Evolutionary conservation across 495 filamentous ascomycete species (phyloP).

Genomic region (Chaetomidium leptoderma): DNA sequence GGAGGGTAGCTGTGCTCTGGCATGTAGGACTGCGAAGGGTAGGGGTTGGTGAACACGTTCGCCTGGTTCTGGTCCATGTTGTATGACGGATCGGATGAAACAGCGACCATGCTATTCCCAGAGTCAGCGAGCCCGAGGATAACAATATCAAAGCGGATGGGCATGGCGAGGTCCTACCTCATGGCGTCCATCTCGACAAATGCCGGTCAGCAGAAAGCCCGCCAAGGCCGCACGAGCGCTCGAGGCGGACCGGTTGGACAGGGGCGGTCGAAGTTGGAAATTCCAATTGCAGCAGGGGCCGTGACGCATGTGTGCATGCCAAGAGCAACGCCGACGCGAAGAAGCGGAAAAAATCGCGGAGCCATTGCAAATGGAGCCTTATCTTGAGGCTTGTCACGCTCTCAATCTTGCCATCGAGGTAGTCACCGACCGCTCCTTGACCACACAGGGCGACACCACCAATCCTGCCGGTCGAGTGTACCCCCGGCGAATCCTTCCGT

Average conservation of each 20-base stretch:
- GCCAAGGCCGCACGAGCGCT: no score
- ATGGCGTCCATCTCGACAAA: no score
- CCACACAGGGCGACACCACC: slow-evolving; percentile 31
- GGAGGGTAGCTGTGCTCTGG: slow-evolving; percentile 39
- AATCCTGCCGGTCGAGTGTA: slow-evolving; percentile 32
- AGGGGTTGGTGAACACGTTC: slow-evolving; percentile 34
- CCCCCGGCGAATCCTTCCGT: slow-evolving; percentile 35
- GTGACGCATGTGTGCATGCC: no score
- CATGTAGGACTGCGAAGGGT: slow-evolving; percentile 32
- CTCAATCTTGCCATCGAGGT: slow-evolving; percentile 32
- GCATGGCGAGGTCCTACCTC: no score
- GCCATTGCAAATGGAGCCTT: slow-evolving; percentile 27
- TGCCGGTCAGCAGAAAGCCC: no score
- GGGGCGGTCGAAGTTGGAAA: no score
- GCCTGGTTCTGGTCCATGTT: slow-evolving; percentile 43
- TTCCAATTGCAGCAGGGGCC: no score
- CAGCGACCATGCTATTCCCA: slow-evolving; percentile 39
- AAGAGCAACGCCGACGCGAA: slow-evolving; percentile 30
- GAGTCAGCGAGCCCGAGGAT: no score
- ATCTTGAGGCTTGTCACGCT: slow-evolving; percentile 33
- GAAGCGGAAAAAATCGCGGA: slow-evolving; percentile 23
- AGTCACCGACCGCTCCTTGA: slow-evolving; percentile 31
- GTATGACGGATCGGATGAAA: slow-evolving; percentile 43
- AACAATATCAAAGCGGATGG: no score
- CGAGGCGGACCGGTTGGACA: no score